phyloP scores from a whole-genome alignment of 495 filamentous ascomycete genomes.

The Aspergillus indologenus region DNA sequence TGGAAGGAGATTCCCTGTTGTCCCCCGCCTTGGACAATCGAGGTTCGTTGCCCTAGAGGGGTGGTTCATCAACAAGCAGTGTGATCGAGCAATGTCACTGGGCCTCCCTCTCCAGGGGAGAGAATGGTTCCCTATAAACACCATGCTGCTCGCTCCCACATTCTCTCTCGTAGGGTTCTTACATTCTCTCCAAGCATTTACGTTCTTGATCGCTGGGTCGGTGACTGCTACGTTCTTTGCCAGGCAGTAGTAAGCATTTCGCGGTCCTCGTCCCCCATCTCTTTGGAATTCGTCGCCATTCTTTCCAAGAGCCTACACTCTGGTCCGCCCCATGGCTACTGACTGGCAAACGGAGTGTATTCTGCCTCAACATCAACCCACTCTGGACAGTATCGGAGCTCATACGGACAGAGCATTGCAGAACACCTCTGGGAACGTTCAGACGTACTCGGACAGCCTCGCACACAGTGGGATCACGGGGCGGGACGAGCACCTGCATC shows the following conservation, averaged over 20 bases:
- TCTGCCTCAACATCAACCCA: slow-evolving; percentile 40
- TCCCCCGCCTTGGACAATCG: slow-evolving; percentile 36
- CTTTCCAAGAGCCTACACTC: slow-evolving; percentile 45
- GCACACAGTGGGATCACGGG: slow-evolving; percentile 31
- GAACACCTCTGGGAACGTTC: slow-evolving; percentile 49
- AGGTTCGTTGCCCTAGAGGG: slow-evolving; percentile 41
- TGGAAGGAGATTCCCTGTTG: slow-evolving; percentile 24
- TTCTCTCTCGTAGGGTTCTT: slow-evolving; percentile 56
- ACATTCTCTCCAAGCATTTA: slow-evolving; percentile 45
- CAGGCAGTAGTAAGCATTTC: slow-evolving; percentile 44
- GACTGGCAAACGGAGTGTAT: slow-evolving; percentile 48
- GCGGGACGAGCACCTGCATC: slow-evolving; percentile 40
- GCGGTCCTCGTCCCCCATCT: slow-evolving; percentile 34
- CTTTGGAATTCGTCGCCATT: slow-evolving; percentile 53
- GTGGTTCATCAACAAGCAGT: slow-evolving; percentile 35
- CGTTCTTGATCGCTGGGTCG: slow-evolving; percentile 44
- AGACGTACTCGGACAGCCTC: slow-evolving; percentile 42
- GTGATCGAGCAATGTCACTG: slow-evolving; percentile 40
- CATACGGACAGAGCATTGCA: slow-evolving; percentile 46
- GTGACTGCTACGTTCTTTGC: slow-evolving; percentile 41
- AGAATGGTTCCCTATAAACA: slow-evolving; percentile 50
- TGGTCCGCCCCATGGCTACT: slow-evolving; percentile 45
- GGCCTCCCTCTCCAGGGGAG: slow-evolving; percentile 35
- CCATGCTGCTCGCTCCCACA: slow-evolving; percentile 51
- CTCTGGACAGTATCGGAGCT: slow-evolving; percentile 38